Evolutionary conservation across 2,329 filamentous ascomycete species (phyloP), one percentile per base, ranked within the genome.

Genomic region (Neoarthrinium moseri): DNA sequence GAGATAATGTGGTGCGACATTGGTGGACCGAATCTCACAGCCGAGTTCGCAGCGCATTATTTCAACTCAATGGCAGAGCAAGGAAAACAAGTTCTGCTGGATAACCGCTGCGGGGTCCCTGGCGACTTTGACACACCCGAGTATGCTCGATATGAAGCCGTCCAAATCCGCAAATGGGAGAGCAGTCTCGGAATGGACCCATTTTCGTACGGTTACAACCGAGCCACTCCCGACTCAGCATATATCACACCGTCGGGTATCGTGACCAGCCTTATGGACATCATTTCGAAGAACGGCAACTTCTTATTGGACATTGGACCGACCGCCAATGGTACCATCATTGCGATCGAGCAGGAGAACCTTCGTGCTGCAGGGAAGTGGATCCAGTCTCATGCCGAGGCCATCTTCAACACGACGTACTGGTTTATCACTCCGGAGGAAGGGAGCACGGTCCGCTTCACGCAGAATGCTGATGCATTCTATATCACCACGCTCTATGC

Each of bases 111-210:
- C 57, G 80, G 80, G 4, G 60, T 79, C 1, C 65, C 74, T 0
- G 70, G 71, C 4, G 60, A 83, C 62, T 83, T 81, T 52, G 78
- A 83, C 56, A 83, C 79, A 1, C 80, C 80, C 1, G 80, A 83
- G 57, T 84, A 83, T 56, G 64, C 67, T 22, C 68, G 67, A 6
- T 80, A 75, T 56, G 62, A 66, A 3, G 67, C 71, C 3, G 70
- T 74, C 7, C 76, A 80, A 57, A 57, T 65, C 24, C 67, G 76
- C 22, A 83, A 83, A 59, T 84, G 79, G 79, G 80, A 83, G 61
- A 74, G 65, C 32, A 83, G 75, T 59, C 8, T 29, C 2, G 3
- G 10, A 44, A 32, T 84, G 75, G 80, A 83, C 52, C 79, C 80
- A 0, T 82, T 70, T 54, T 72, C 67, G 50, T 83, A 83, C 52